Evolutionary conservation across 352 stramenopile species (phyloP), one percentile per base, ranked within the genome.

Genomic region (Phytophthora gonapodyides): DNA sequence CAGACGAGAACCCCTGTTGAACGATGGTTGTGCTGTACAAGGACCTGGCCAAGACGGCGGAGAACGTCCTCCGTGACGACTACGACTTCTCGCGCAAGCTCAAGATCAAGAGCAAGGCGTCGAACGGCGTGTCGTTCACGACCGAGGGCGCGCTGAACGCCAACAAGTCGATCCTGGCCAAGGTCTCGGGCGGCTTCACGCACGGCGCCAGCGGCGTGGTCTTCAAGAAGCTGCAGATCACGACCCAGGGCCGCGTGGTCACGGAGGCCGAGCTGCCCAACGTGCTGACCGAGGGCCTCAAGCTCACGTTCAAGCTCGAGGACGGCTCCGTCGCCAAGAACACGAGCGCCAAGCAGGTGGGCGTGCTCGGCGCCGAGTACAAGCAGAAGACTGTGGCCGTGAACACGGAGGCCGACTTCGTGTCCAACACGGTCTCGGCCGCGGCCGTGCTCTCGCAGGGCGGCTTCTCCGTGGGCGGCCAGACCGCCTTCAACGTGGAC

Each of bases 141-240:
- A 90, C 82, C 24, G 82, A 92, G 56, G 82, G 82, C 21, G 75
- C 78, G 42, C 75, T 94, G 61, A 83, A 61, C 69, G 71, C 65
- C 75, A 91, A 92, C 79, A 94, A 94, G 76, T 83, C 79, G 48
- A 94, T 94, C 68, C 68, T 91, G 24, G 84, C 81, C 60, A 94
- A 94, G 78, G 71, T 94, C 51, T 79, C 79, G 53, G 77, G 82
- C 51, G 82, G 76, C 68, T 93, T 91, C 71, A 89, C 82, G 57
- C 82, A 91, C 73, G 61, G 63, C 37, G 67, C 67, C 41, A 88
- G 71, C 54, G 76, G 82, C 42, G 75, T 91, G 17, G 77, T 89
- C 38, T 89, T 92, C 67, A 92, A 89, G 80, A 94, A 94, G 80
- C 79, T 94, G 60, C 84, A 94, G 76, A 81, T 91, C 56, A 92